A percentile compares a stretch with the other conserved stretches of the same genome.
Evolutionary conservation across 129 eudicot genomes (phyloP).

Genomic region (Lactuca sativa): DNA sequence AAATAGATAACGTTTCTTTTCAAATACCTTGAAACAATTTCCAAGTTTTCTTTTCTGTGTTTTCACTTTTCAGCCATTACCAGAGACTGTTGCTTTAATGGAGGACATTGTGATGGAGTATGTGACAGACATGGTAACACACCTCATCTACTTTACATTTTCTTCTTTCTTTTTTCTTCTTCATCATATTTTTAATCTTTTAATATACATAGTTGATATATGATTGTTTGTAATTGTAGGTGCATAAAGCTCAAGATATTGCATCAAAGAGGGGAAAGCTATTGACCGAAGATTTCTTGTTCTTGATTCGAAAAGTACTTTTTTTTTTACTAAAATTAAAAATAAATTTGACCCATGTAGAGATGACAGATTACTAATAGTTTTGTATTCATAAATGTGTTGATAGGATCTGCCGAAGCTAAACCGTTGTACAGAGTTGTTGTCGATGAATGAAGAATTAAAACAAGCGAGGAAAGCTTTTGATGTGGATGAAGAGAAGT

Average conservation of each 20-base stretch:
- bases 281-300: slow-evolving; percentile 88
- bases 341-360: too few relatives aligned
- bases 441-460: slow-evolving; percentile 89
- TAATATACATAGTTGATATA: too few relatives aligned
- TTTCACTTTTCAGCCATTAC: slow-evolving; percentile 75
- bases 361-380: background rate
- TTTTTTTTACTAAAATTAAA: background rate
- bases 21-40: too few relatives aligned
- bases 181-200: too few relatives aligned
- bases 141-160: background rate
- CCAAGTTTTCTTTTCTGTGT: background rate
- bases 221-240: slow-evolving; percentile 40
- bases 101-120: slow-evolving; percentile 98
- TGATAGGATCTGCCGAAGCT: slow-evolving; percentile 76
- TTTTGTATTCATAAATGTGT: background rate
- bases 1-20: too few relatives aligned
- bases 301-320: slow-evolving; percentile 82
- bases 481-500: slow-evolving; percentile 53
- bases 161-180: background rate
- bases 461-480: slow-evolving; percentile 97
- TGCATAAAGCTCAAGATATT: slow-evolving; percentile 92
- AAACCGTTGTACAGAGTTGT: slow-evolving; percentile 74
- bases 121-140: slow-evolving; percentile 88
- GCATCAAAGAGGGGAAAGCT: slow-evolving; percentile 96
- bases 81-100: slow-evolving; percentile 89